These are phyloP conservation scores for Candida bentonensis DNA, from an alignment of 805 yeast genomes.

Conservation along the genomic window DNA sequence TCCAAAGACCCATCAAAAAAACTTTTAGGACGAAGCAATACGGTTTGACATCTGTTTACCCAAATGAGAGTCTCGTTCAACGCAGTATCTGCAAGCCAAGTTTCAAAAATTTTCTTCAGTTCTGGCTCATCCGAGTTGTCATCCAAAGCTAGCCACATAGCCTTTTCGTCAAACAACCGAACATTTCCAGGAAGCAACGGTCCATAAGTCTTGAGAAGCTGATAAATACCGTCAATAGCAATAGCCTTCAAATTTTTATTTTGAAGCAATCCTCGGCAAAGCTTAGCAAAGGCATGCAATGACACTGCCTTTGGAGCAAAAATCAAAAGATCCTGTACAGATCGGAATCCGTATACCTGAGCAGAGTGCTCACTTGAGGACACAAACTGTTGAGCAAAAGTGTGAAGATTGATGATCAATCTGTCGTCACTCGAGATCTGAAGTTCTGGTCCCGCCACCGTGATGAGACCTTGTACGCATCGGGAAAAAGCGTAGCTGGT, in stretches of 20 bases:
- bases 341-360: constrained; percentile 16
- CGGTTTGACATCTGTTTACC: constrained; percentile 39
- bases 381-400: constrained; percentile 23
- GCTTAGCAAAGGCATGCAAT: constrained; percentile 15
- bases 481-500: constrained; percentile 32
- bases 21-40: constrained; percentile 30
- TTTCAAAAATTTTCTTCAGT: constrained; percentile 32
- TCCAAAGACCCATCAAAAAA: constrained; percentile 20
- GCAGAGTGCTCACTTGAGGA: constrained; percentile 21
- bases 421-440: constrained; percentile 14
- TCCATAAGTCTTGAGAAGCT: constrained; percentile 37
- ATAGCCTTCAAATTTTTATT: constrained; percentile 18
- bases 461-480: constrained; percentile 31
- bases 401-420: constrained; percentile 10
- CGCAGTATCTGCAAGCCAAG: constrained; percentile 46
- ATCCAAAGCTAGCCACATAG: constrained; percentile 49
- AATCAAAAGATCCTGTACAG: constrained; percentile 33
- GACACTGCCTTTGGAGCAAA: constrained; percentile 29
- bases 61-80: constrained; percentile 32
- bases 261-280: constrained; percentile 10
- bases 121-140: constrained; percentile 29
- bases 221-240: constrained; percentile 44
- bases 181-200: constrained; percentile 1
- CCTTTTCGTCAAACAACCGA: constrained; percentile 22
- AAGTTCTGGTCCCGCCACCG: constrained; percentile 44